Percentiles rank a stretch among this genome's conserved stretches.
phyloP scores from a whole-genome alignment of 192 early-diverging fungal genomes.

The Rhizoclosmatium globosum region DNA sequence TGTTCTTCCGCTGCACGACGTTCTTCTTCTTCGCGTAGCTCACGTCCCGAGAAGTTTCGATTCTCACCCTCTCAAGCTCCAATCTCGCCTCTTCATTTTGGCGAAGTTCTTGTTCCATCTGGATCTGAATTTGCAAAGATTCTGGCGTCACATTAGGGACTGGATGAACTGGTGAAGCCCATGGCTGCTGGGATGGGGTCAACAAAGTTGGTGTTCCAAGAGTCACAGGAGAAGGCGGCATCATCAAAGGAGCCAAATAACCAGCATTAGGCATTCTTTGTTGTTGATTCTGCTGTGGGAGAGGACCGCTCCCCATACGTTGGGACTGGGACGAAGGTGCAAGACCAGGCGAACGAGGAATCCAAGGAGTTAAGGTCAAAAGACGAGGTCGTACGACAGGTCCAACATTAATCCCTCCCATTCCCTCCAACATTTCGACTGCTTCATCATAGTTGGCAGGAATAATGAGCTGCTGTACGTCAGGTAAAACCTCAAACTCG shows the following conservation, averaged over 20 bases:
- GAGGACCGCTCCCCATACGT: neutral
- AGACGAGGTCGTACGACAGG: conserved; percentile 19
- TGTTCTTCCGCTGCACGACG: neutral
- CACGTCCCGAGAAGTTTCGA: neutral
- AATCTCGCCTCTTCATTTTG: neutral
- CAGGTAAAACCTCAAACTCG: conserved; percentile 25
- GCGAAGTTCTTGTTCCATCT: conserved; percentile 8
- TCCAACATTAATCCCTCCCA: neutral
- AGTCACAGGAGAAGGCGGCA: neutral
- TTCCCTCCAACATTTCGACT: conserved; percentile 28
- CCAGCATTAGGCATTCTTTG: neutral
- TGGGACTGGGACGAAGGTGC: no score
- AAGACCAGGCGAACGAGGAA: neutral
- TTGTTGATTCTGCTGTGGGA: neutral
- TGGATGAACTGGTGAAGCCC: neutral
- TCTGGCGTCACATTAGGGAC: neutral
- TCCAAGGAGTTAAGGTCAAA: conserved; percentile 4
- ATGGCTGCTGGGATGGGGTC: neutral
- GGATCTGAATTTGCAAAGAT: neutral
- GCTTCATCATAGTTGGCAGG: conserved; percentile 17
- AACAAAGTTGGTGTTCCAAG: no score
- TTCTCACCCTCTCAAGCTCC: conserved; percentile 14
- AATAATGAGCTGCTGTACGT: conserved; percentile 20
- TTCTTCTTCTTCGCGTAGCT: conserved; percentile 2
- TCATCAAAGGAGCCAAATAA: neutral